Conservation (phyloP, 495 filamentous ascomycete species). For the Aspergillus egyptiacus region DNA sequence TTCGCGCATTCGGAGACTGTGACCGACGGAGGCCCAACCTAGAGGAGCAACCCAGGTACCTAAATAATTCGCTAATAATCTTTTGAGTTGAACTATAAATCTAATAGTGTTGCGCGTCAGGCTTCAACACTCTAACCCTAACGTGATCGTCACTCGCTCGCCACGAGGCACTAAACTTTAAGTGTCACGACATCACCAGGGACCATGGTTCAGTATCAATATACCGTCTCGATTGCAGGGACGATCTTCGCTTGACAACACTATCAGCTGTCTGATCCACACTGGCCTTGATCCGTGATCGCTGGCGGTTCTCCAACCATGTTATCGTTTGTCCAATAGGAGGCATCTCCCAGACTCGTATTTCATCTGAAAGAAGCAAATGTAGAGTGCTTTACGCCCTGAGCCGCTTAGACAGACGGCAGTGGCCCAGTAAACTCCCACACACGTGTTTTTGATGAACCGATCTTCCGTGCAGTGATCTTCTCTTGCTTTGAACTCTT, state of each 20-base stretch:
- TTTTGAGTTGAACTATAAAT: too few species aligned
- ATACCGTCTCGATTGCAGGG: not conserved
- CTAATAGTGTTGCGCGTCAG: too few species aligned
- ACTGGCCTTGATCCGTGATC: too few species aligned
- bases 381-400: not conserved
- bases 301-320: not conserved
- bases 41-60: too few species aligned
- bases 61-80: too few species aligned
- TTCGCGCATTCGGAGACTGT: not conserved
- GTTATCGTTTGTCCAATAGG: not conserved
- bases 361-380: slow-evolving; percentile 4
- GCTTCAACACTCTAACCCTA: not conserved
- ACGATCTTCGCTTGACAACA: not conserved
- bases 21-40: too few species aligned
- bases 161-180: not conserved
- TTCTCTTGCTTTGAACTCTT: not conserved
- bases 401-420: not conserved
- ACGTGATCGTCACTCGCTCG: not conserved
- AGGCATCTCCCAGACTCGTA: not conserved
- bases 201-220: not conserved
- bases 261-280: not conserved
- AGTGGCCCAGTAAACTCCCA: too few species aligned
- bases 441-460: too few species aligned
- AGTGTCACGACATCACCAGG: not conserved
- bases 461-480: too few species aligned